These are phyloP conservation scores for Kalanchoe fedtschenkoi DNA, from an alignment of 164 flowering plant genomes.

Conservation along the genomic window DNA sequence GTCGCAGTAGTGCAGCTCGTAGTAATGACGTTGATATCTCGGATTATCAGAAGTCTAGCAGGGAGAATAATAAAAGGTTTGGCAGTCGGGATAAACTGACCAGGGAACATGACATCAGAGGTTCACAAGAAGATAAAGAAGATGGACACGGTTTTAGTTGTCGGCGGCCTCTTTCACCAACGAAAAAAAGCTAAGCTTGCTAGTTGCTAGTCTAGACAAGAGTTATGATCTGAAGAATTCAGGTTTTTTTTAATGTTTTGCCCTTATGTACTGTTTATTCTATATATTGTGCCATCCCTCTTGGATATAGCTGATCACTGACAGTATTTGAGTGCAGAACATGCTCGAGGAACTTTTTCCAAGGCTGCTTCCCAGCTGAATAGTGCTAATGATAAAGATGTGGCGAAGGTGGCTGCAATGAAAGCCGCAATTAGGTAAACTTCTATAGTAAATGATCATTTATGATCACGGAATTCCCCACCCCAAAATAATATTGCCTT, in stretches of 20 bases:
- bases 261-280: not conserved
- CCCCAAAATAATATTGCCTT: too few relatives aligned
- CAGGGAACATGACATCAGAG: conserved; percentile 9
- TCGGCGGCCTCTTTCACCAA: conserved; percentile 26
- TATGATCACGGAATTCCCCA: too few relatives aligned
- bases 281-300: conserved; percentile 4
- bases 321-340: conserved; percentile 25
- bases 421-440: conserved; percentile 85
- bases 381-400: conserved; percentile 35
- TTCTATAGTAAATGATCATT: not conserved
- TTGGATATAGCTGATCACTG: conserved; percentile 20
- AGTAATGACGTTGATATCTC: conserved; percentile 23
- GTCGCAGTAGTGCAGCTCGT: too few relatives aligned
- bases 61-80: conserved; percentile 28
- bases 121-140: conserved; percentile 1
- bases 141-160: conserved; percentile 18
- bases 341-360: conserved; percentile 16
- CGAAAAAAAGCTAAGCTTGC: conserved; percentile 39
- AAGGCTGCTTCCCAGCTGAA: conserved; percentile 22
- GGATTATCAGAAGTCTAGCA: conserved; percentile 23
- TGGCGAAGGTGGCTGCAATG: conserved; percentile 91
- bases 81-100: conserved; percentile 28
- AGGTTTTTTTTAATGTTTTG: conserved; percentile 18
- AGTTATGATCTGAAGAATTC: conserved; percentile 18
- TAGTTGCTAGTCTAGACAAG: conserved; percentile 18